These are phyloP conservation scores for Stygiomarasmius scandens DNA, from an alignment of 1,284 basidiomycete genomes.

Conservation along the genomic window DNA sequence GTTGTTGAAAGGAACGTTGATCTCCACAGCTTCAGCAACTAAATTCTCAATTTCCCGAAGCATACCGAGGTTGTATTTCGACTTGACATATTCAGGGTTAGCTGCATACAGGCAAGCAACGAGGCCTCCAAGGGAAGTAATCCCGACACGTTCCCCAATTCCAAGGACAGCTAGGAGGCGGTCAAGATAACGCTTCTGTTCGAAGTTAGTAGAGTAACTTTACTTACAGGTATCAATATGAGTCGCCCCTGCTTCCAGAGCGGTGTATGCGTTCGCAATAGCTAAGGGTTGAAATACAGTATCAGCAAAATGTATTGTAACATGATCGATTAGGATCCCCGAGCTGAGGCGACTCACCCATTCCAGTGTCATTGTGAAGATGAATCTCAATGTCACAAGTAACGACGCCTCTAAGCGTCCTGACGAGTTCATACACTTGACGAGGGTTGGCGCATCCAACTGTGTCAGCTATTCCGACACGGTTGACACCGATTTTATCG, in stretches of 20 bases:
- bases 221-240: slow-evolving; percentile 94
- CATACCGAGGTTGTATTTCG: slow-evolving; percentile 98
- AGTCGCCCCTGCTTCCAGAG: slow-evolving; percentile 97
- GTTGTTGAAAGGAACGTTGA: slow-evolving; percentile 98
- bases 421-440: slow-evolving; percentile 98
- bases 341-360: slow-evolving; percentile 54
- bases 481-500: slow-evolving; percentile 99
- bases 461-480: slow-evolving; percentile 99
- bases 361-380: slow-evolving; percentile 98
- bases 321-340: slow-evolving; percentile 1
- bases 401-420: slow-evolving; percentile 95
- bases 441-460: slow-evolving; percentile 99
- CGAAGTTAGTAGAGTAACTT: no score
- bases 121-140: slow-evolving; percentile 96
- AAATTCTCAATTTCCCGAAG: slow-evolving; percentile 99
- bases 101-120: slow-evolving; percentile 96
- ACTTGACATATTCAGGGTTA: slow-evolving; percentile 98
- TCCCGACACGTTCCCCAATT: slow-evolving; percentile 99
- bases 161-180: slow-evolving; percentile 74
- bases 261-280: slow-evolving; percentile 98
- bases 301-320: slow-evolving; percentile 10
- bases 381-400: slow-evolving; percentile 98
- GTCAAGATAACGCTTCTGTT: no score
- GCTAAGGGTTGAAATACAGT: slow-evolving; percentile 52
- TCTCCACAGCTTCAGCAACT: slow-evolving; percentile 98